Base-by-base conservation (phyloP, 73 alveolate genomes). In the Uronychia binucleata region DNA sequence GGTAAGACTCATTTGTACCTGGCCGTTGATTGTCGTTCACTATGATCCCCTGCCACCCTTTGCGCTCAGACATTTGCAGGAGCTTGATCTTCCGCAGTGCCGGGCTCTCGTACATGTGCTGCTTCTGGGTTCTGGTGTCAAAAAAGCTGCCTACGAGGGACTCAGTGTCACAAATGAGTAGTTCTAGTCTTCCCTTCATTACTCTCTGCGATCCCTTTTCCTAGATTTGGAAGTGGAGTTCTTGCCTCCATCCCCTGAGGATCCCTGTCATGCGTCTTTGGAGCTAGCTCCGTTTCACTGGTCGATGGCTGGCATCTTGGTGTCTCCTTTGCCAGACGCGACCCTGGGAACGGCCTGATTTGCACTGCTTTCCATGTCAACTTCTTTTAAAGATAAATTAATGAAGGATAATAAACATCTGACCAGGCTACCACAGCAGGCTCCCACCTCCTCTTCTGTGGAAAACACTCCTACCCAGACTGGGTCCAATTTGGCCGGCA, bases 71-170 rank as follows among this genome's bases (percentile, higher is more conserved):
- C 78, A 59, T 29, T 31, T 90, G 77, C 13, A 90, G 75, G 5
- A 79, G 67, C 58, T 86, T 85, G 59, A 90, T 90, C 74, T 88
- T 90, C 34, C 78, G 59, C 1, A 85, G 77, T 75, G 89, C 86
- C 26, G 95, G 91, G 74, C 87, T 90, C 58, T 90, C 88, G 33
- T 26, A 79, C 1, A 33, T 79, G 31, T n/a, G 46, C 33, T 30
- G 31, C 28, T 79, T 79, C 31, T 75, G 86, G 28, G 86, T 46
- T 46, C 67, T 46, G 19, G 19, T 11, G 67, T 46, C 67, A 46
- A 46, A 46, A 19, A 19, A 19, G 19, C 67, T 46, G n/a, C 67
- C 19, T 46, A 46, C 67, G 5, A 19, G 19, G 67, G 67, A 46
- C 67, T 46, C n/a, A 46, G 67, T 46, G 67, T 46, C n/a, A 46